A percentile compares a stretch with the other conserved stretches of the same genome.
Evolutionary conservation across 108 stramenopile genomes (phyloP).

Genomic region (Nitzschia inconspicua): DNA sequence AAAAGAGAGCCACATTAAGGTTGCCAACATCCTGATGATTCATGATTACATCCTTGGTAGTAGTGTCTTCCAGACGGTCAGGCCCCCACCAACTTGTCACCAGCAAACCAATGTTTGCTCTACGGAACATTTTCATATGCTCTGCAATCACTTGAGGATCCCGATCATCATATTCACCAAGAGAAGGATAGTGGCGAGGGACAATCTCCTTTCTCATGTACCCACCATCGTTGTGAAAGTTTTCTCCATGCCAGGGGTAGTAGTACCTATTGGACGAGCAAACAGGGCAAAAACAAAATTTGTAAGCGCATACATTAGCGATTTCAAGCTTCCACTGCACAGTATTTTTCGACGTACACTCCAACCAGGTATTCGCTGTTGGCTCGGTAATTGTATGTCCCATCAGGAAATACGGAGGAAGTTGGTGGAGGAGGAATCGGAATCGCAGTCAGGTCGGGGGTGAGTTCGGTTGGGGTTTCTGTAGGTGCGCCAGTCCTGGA

Average conservation of each 20-base stretch:
- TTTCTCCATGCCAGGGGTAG: constrained; percentile 33
- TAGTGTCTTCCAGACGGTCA: constrained; percentile 16
- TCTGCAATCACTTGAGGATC: constrained; percentile 29
- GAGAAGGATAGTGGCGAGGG: constrained; percentile 5
- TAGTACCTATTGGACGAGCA: constrained; percentile 28
- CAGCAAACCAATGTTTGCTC: constrained; percentile 33
- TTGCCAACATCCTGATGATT: constrained; percentile 9
- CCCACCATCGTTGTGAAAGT: constrained; percentile 29
- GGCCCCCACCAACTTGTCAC: constrained; percentile 40
- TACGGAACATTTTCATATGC: constrained; percentile 29
- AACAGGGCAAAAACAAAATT: no score
- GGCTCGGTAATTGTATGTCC: background rate
- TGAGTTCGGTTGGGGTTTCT: background rate
- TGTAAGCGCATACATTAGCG: no score
- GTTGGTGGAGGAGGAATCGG: background rate
- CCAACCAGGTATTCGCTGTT: no score
- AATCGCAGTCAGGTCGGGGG: background rate
- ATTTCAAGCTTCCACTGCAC: no score
- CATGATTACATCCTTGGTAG: constrained; percentile 26
- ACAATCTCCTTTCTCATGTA: constrained; percentile 28
- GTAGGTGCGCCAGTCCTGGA: no score
- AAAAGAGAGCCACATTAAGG: constrained; percentile 32
- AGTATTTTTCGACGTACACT: no score
- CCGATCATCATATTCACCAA: constrained; percentile 38
- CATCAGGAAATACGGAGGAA: background rate